These are phyloP conservation scores for Xylariaceae sp. DNA, from an alignment of 2,329 filamentous ascomycete species.

Conservation along the genomic window DNA sequence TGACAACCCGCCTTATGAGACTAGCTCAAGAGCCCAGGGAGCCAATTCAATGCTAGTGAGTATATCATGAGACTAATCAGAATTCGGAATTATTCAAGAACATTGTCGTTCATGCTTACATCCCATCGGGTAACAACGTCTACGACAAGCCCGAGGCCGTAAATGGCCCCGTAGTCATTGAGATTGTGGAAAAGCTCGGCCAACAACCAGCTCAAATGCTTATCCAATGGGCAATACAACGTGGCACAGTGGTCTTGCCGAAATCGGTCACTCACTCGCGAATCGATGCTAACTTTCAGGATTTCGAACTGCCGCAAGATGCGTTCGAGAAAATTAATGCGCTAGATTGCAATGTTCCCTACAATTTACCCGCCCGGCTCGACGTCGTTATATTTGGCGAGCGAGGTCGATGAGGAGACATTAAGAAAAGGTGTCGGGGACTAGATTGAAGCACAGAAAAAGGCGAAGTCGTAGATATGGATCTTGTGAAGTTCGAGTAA, in stretches of 20 bases:
- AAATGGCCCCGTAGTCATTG: slow-evolving; percentile 56
- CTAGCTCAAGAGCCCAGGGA: slow-evolving; percentile 26
- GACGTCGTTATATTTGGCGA: slow-evolving; percentile 54
- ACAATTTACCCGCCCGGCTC: slow-evolving; percentile 52
- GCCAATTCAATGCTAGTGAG: neutral
- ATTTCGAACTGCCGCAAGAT: slow-evolving; percentile 36
- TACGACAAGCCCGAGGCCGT: slow-evolving; percentile 42
- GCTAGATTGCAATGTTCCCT: slow-evolving; percentile 48
- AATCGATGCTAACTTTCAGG: slow-evolving; percentile 55
- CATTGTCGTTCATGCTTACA: slow-evolving; percentile 41
- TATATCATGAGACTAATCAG: neutral
- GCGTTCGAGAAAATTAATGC: slow-evolving; percentile 47
- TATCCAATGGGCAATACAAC: slow-evolving; percentile 61
- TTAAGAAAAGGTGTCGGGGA: slow-evolving; percentile 46
- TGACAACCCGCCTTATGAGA: slow-evolving; percentile 43
- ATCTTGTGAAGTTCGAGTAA: too few relatives aligned
- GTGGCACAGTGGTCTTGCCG: slow-evolving; percentile 60
- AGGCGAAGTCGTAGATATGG: slow-evolving; percentile 34
- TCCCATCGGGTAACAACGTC: slow-evolving; percentile 66
- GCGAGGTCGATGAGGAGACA: slow-evolving; percentile 45
- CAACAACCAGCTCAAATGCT: slow-evolving; percentile 61
- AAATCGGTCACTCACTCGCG: slow-evolving; percentile 61
- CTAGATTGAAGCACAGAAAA: slow-evolving; percentile 44
- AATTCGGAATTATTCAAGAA: neutral
- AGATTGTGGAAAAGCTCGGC: slow-evolving; percentile 58